A percentile compares a stretch with the other conserved stretches of the same genome.
Evolutionary conservation across 2,329 filamentous ascomycete species (phyloP).

Genomic region (Zelopaecilomyces penicillatus): DNA sequence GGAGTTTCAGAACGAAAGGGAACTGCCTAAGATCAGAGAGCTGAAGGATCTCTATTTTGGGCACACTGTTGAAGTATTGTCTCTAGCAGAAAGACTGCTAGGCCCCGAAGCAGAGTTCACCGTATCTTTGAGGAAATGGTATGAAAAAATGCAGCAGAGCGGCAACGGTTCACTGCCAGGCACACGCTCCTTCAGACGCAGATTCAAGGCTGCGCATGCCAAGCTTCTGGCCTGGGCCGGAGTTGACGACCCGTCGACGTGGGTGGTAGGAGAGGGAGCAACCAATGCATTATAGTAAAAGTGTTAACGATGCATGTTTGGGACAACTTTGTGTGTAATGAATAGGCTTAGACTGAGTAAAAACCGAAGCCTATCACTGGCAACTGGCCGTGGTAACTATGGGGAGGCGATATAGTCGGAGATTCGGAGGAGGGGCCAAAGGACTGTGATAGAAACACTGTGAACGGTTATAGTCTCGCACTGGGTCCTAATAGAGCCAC

Average conservation of each 20-base stretch:
- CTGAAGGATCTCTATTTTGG: slow-evolving; percentile 2
- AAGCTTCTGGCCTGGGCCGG: slow-evolving; percentile 4
- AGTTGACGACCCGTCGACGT: background rate
- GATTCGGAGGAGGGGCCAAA: too few relatives aligned
- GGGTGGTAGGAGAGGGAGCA: too few relatives aligned
- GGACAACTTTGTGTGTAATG: too few relatives aligned
- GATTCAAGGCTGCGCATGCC: slow-evolving; percentile 3
- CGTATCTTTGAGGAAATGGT: background rate
- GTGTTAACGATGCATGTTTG: too few relatives aligned
- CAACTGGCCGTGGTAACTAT: too few relatives aligned
- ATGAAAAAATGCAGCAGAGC: background rate
- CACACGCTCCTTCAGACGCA: slow-evolving; percentile 2
- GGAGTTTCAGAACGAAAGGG: background rate
- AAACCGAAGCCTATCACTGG: too few relatives aligned
- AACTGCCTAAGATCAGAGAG: slow-evolving; percentile 3
- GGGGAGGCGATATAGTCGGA: too few relatives aligned
- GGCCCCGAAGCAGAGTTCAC: background rate
- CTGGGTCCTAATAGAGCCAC: too few relatives aligned
- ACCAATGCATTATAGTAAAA: too few relatives aligned
- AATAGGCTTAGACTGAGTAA: too few relatives aligned
- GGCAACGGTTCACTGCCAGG: slow-evolving; percentile 1
- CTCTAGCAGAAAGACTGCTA: background rate
- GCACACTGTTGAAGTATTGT: background rate
- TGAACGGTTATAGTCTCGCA: too few relatives aligned
- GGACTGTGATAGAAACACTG: too few relatives aligned